Percentiles rank a stretch among this genome's conserved stretches.
Evolutionary conservation across 106 monocot genomes (phyloP).

Genomic region (Triglochin maritima): DNA sequence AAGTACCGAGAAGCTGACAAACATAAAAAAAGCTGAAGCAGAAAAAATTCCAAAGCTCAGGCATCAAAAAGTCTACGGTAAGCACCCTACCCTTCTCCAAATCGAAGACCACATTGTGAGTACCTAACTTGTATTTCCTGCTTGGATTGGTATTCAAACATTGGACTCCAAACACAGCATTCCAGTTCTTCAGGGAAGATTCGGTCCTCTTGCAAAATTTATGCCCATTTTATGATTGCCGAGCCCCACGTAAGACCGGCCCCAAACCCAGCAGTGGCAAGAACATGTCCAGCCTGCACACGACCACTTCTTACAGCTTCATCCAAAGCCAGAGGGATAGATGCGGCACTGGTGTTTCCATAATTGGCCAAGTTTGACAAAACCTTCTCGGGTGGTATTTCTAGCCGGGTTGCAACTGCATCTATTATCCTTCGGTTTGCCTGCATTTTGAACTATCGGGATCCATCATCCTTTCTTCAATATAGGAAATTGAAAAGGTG

Average conservation of each 20-base stretch:
- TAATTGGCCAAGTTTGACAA: slow-evolving; percentile 91
- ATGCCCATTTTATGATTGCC: slow-evolving; percentile 70
- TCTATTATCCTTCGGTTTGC: slow-evolving; percentile 89
- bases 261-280: slow-evolving; percentile 77
- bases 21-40: too few species aligned
- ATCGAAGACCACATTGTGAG: not conserved
- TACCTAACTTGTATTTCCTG: not conserved
- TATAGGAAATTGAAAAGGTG: not conserved
- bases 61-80: not conserved
- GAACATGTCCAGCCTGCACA: slow-evolving; percentile 51
- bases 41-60: not conserved
- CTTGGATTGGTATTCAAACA: not conserved
- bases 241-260: slow-evolving; percentile 98
- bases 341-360: slow-evolving; percentile 92
- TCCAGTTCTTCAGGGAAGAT: too few species aligned
- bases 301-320: slow-evolving; percentile 70
- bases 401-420: slow-evolving; percentile 61
- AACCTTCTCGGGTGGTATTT: slow-evolving; percentile 75
- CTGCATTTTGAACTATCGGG: slow-evolving; percentile 15
- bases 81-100: not conserved
- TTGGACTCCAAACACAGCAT: too few species aligned
- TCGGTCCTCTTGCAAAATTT: slow-evolving; percentile 1
- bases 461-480: too few species aligned
- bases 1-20: too few species aligned
- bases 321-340: slow-evolving; percentile 86